A percentile compares a stretch with the other conserved stretches of the same genome.
These are phyloP conservation scores for Didymella keratinophila DNA, from an alignment of 2,329 filamentous ascomycete genomes.

Conservation along the genomic window DNA sequence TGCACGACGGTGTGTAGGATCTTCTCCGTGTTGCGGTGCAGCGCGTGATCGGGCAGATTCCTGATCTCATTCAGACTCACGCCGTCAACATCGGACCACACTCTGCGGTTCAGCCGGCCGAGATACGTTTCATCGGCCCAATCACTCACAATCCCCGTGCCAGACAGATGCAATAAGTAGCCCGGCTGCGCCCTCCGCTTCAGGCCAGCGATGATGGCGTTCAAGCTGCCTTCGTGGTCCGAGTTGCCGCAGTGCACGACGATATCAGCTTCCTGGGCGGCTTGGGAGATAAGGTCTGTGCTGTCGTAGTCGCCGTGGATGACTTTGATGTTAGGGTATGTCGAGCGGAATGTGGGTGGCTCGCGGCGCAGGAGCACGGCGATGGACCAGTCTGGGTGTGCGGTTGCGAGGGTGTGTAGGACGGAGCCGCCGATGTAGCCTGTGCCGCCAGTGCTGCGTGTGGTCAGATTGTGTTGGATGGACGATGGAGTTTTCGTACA, in stretches of 20 bases:
- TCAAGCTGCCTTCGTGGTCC: neutral
- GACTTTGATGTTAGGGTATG: neutral
- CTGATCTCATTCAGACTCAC: neutral
- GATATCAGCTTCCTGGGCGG: neutral
- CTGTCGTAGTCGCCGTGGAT: neutral
- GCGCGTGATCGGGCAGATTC: neutral
- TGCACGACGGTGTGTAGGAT: neutral
- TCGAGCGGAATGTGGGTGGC: neutral
- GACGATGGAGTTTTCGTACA: neutral
- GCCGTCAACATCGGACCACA: neutral
- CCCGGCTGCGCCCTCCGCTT: neutral
- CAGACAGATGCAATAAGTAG: neutral
- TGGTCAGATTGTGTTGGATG: neutral
- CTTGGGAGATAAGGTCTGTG: neutral
- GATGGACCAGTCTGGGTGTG: neutral
- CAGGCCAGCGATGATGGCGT: neutral
- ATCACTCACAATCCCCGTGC: neutral
- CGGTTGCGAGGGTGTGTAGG: neutral
- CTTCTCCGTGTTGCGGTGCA: neutral
- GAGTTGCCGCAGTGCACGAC: neutral
- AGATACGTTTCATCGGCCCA: neutral
- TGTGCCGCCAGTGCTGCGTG: conserved; percentile 62
- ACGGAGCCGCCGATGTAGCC: neutral
- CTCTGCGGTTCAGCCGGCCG: neutral
- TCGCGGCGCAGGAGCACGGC: neutral